Percentiles rank a stretch among this genome's conserved stretches.
Conservation (phyloP, 768 basidiomycete species). For the Hypholoma sublateritium region DNA sequence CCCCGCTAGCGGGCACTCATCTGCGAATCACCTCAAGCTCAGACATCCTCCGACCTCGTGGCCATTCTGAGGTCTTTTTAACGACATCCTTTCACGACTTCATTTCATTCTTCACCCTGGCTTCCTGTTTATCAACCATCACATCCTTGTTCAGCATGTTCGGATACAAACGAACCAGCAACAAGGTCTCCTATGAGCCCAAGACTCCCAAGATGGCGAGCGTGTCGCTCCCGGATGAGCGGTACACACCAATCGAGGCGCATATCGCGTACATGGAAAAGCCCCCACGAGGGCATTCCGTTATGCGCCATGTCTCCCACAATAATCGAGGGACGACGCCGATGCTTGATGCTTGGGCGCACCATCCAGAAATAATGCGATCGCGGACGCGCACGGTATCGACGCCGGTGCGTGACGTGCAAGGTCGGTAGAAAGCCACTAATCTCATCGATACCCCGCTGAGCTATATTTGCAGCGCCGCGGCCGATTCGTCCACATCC, state of each 20-base stretch:
- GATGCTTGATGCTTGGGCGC: constrained; percentile 12
- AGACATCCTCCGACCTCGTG: constrained; percentile 34
- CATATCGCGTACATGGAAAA: constrained; percentile 20
- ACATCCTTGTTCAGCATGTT: constrained; percentile 29
- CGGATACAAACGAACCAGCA: constrained; percentile 29
- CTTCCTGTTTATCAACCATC: constrained; percentile 21
- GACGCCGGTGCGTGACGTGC: constrained; percentile 19
- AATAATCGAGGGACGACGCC: constrained; percentile 24
- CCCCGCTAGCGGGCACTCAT: constrained; percentile 16
- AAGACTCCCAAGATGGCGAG: constrained; percentile 32
- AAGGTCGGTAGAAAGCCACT: constrained; percentile 17
- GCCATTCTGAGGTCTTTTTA: constrained; percentile 27
- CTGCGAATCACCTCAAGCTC: constrained; percentile 22
- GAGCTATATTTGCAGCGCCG: constrained; percentile 21
- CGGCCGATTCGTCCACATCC: constrained; percentile 28
- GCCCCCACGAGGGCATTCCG: constrained; percentile 17
- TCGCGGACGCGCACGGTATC: constrained; percentile 20
- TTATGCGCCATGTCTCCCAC: constrained; percentile 17
- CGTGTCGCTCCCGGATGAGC: constrained; percentile 30
- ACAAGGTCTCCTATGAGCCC: constrained; percentile 23
- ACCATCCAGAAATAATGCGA: constrained; percentile 8
- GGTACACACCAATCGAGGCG: constrained; percentile 18
- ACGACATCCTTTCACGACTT: constrained; percentile 20
- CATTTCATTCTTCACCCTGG: constrained; percentile 17
- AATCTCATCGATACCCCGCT: constrained; percentile 5